A percentile compares a stretch with the other conserved stretches of the same genome.
Conservation (phyloP, 179 eudicot genomes). For the Silene noctiflora region DNA sequence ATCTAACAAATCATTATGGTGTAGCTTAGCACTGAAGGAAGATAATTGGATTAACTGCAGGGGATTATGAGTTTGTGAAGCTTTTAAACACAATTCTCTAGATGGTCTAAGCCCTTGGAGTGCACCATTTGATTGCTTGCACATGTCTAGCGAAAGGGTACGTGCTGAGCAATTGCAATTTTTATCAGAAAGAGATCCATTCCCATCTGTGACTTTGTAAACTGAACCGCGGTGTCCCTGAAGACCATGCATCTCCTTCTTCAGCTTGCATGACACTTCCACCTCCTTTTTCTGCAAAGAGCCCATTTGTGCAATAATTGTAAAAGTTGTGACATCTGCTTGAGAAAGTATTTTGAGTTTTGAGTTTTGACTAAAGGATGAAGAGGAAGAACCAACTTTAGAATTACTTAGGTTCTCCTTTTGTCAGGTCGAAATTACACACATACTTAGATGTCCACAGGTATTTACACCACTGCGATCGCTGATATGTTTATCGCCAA, state of each 20-base stretch:
- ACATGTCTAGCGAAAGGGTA: conserved; percentile 23
- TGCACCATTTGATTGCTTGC: conserved; percentile 25
- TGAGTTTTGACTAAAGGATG: conserved; percentile 27
- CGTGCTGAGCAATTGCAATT: conserved; percentile 23
- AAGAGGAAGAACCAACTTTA: conserved; percentile 31
- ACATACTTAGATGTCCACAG: conserved; percentile 13
- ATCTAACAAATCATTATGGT: conserved; percentile 16
- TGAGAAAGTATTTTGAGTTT: conserved; percentile 27
- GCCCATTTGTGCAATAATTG: conserved; percentile 30
- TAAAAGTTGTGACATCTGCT: conserved; percentile 37
- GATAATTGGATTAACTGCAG: conserved; percentile 20
- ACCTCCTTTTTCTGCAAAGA: conserved; percentile 33
- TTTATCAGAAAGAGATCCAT: conserved; percentile 19
- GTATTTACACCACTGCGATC: neutral
- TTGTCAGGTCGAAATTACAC: conserved; percentile 1
- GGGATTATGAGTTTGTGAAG: conserved; percentile 19
- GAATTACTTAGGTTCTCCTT: conserved; percentile 1
- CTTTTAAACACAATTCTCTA: conserved; percentile 17
- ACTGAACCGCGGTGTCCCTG: conserved; percentile 8
- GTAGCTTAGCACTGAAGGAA: conserved; percentile 16
- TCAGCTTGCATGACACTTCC: conserved; percentile 34
- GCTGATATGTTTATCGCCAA: neutral
- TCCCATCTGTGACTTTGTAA: conserved; percentile 18
- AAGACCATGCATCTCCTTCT: conserved; percentile 24
- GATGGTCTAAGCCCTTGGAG: conserved; percentile 23